Base-by-base conservation (phyloP, 108 stramenopile species). In the Fragilariopsis cylindrus region DNA sequence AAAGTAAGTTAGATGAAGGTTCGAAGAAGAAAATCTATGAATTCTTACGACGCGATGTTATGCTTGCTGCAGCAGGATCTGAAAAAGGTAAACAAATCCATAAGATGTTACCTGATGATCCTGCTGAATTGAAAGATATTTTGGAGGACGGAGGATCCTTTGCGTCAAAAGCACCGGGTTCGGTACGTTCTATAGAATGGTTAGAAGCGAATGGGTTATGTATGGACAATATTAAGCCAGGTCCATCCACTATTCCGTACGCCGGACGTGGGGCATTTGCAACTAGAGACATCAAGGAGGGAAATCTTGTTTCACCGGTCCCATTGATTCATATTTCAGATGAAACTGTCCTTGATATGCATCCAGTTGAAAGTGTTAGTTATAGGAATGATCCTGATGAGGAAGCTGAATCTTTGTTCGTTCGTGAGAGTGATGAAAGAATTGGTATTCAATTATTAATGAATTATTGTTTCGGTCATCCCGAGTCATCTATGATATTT, bases 191-290 rank as follows among this genome's bases (percentile, higher is more conserved):
- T 48, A 21, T 84, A 53, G 86, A 86, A 47, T 92, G 90, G 80
- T 60, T 95, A 39, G 74, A 88, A 66, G 57, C 88, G 58, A 62
- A 91, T 50, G 94, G 94, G 15, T 79, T 81, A n/a, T 95, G 94
- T 62, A 83, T 88, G 69, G 94, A 95, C 53, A 91, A 87, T 48
- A 88, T 95, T 60, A 74, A 78, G 39, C 84, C 89, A 5, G 85
- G 85, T 16, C 75, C 79, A n/a, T 89, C 88, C 5, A 89, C 74
- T 4, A 92, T 95, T 50, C 88, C 90, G 1, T 73, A 92, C 71
- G 94, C 94, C 9, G 94, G 91, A 8, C 79, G 87, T 44, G 94
- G 94, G 3, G 94, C 94, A 4, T 90, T 95, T 82, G 90, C 94
- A 0, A 80, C 80, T 9, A 79, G 94, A 47, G 69, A 64, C 44